Evolutionary conservation across 2,329 filamentous ascomycete genomes (phyloP).

Genomic region (Fusarium tupiense): DNA sequence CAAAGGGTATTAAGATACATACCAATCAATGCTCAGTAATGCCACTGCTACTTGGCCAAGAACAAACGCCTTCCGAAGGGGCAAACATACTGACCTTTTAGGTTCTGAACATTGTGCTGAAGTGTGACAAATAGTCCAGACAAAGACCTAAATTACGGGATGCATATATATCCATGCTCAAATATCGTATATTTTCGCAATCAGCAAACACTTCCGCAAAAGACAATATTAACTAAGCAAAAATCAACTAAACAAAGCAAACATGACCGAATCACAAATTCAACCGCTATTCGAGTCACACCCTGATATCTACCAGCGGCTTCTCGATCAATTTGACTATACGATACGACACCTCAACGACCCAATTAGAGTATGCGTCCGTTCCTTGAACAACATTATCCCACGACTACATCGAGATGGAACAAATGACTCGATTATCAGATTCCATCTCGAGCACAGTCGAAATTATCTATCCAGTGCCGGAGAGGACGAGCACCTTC

Average conservation of each 20-base stretch:
- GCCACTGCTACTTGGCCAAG: background rate
- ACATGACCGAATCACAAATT: background rate
- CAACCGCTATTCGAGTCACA: background rate
- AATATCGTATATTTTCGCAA: fast-evolving
- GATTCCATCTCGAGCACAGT: background rate
- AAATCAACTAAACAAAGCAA: fast-evolving
- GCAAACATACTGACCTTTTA: background rate
- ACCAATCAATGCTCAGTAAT: background rate
- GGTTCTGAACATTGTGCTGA: fast-evolving
- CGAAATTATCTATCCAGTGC: background rate
- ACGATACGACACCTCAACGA: fast-evolving
- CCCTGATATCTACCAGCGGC: background rate
- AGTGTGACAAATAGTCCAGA: fast-evolving
- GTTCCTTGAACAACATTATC: background rate
- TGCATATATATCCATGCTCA: fast-evolving
- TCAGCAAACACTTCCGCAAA: background rate
- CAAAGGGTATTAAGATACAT: background rate
- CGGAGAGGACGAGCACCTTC: background rate
- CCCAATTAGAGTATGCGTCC: background rate
- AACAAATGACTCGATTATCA: background rate
- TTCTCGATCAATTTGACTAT: background rate
- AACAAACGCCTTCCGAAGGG: background rate
- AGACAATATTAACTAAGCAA: background rate
- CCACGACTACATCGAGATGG: background rate
- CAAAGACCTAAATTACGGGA: background rate